Evolutionary conservation across 2,329 filamentous ascomycete species (phyloP), one percentile per base, ranked within the genome.

Genomic region (Botrytis byssoidea): DNA sequence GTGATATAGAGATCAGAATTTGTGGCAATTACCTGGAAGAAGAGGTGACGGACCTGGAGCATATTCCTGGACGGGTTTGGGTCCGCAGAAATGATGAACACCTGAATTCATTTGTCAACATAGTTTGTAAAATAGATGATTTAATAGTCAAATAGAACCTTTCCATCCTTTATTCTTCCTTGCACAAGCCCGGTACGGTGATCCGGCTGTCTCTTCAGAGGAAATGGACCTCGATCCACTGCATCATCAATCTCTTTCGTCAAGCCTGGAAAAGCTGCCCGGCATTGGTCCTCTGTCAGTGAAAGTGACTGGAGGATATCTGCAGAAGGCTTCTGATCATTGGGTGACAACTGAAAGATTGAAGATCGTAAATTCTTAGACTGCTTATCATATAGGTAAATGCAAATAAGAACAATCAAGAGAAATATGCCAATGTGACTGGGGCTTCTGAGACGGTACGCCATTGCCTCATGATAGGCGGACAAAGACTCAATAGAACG

Each of bases 41-140:
- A 37, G 14, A 29, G 20, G 18, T 25, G 71, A 81, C 81, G 75
- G 82, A 80, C 67, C 57, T 71, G 55, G 16, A 84, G 79, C 85
- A 86, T 87, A 70, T 84, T 83, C 22, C 77, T 73, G 10, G 84
- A 85, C 37, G 86, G 78, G 35, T 79, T 80, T 25, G 82, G 80
- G 66, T 85, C 83, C 9, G 83, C 80, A 48, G 84, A 83, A 72
- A 87, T 81, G 72, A 88, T 83, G 75, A 82, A 84, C 20, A 88
- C 82, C 82, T 84, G 12, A 22, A 75, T 44, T 67, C 72, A 6
- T 9, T 40, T 63, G 40, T 61, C 60, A 67, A 46, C n/a, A 42
- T 51, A 42, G 42, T 40, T 46, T 44, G 48, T 42, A 35, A 44
- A 5, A 9, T 46, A 32, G 42, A 20, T 48, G 16, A 3, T 51